phyloP scores from a whole-genome alignment of 2,329 filamentous ascomycete species.

The Pochonia chlamydosporia region DNA sequence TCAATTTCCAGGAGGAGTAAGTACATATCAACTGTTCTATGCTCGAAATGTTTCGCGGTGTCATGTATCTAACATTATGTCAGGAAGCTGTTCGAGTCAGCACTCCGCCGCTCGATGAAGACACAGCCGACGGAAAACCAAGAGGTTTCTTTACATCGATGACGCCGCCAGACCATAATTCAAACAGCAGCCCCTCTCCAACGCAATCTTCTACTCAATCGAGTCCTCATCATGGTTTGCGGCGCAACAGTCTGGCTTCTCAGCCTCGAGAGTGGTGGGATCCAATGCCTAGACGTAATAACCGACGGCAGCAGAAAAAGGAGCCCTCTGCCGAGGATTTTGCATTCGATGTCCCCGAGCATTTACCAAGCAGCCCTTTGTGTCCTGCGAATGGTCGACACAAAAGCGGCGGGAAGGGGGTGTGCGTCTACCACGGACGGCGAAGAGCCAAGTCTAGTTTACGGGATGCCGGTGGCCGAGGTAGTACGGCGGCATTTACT shows the following conservation, averaged over 20 bases:
- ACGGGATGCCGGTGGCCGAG: neutral
- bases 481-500: neutral
- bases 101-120: constrained; percentile 39
- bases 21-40: constrained; percentile 3
- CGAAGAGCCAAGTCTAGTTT: constrained; percentile 14
- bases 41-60: neutral
- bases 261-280: constrained; percentile 32
- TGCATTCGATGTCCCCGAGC: constrained; percentile 44
- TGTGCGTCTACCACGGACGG: constrained; percentile 46
- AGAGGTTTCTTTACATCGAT: constrained; percentile 40
- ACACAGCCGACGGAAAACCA: constrained; percentile 28
- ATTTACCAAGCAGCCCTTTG: constrained; percentile 44
- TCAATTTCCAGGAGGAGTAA: constrained; percentile 30
- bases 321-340: constrained; percentile 23
- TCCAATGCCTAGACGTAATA: constrained; percentile 16
- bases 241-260: constrained; percentile 16
- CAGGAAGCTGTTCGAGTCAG: constrained; percentile 45
- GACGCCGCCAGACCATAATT: constrained; percentile 19
- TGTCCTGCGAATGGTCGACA: constrained; percentile 44
- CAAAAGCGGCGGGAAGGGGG: constrained; percentile 35
- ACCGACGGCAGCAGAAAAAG: constrained; percentile 11
- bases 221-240: constrained; percentile 13
- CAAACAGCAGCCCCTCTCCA: neutral
- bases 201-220: constrained; percentile 6
- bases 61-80: neutral